phyloP scores from a whole-genome alignment of 306 rosid species.

The Pyrus communis region DNA sequence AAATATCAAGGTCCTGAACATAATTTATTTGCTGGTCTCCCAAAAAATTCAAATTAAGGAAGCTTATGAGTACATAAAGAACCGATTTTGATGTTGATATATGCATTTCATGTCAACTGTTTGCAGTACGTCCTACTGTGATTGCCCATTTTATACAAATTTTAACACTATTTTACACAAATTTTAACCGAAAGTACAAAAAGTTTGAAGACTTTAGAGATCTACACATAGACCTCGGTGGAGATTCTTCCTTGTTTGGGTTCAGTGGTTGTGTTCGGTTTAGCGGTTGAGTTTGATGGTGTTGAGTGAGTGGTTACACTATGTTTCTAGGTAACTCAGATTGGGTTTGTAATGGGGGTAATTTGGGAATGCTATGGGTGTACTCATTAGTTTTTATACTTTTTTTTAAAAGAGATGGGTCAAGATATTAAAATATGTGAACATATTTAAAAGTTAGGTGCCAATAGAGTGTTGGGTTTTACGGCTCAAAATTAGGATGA shows the following conservation, averaged over 20 bases:
- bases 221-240: background rate
- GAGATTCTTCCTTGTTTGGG: background rate
- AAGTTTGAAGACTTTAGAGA: background rate
- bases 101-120: background rate
- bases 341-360: too few relatives aligned
- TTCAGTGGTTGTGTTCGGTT: background rate
- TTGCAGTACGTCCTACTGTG: background rate
- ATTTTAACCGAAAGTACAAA: background rate
- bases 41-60: background rate
- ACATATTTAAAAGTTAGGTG: background rate
- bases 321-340: too few relatives aligned
- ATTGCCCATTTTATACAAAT: background rate
- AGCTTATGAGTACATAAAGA: background rate
- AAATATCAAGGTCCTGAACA: background rate
- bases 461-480: background rate
- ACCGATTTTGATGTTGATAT: background rate
- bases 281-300: background rate
- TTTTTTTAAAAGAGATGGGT: background rate
- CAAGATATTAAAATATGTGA: background rate
- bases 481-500: too few relatives aligned
- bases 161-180: background rate
- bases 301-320: background rate
- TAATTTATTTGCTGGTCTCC: background rate
- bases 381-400: background rate
- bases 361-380: background rate